A percentile compares a stretch with the other conserved stretches of the same genome.
Conservation (phyloP, 768 basidiomycete genomes). For the Suillus alpinus region DNA sequence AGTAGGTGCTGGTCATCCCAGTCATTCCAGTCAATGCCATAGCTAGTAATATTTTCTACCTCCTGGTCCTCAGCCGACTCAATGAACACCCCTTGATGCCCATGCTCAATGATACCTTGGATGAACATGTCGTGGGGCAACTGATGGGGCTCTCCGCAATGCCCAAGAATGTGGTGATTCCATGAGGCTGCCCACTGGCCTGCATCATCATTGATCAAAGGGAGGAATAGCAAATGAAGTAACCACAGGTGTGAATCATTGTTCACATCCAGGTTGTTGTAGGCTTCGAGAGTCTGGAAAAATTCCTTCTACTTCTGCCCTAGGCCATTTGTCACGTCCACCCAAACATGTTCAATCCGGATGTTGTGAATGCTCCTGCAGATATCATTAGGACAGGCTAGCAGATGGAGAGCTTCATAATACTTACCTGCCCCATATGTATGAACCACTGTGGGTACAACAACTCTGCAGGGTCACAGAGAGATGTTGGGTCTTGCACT, state of each 20-base stretch:
- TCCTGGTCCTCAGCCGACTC: neutral
- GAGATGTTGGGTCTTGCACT: too few species aligned
- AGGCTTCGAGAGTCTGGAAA: slow-evolving; percentile 34
- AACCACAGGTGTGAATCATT: slow-evolving; percentile 42
- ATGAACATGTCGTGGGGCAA: neutral
- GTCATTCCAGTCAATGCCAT: neutral
- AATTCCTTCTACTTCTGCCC: slow-evolving; percentile 39
- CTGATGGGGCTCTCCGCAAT: neutral
- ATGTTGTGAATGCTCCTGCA: slow-evolving; percentile 23
- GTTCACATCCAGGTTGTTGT: slow-evolving; percentile 32
- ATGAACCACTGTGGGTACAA: too few species aligned
- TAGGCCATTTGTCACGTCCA: slow-evolving; percentile 41
- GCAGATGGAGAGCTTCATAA: neutral
- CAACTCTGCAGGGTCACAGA: too few species aligned
- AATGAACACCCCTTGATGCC: neutral
- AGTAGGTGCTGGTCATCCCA: neutral
- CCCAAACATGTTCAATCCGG: slow-evolving; percentile 44
- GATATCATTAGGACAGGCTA: neutral
- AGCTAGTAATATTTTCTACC: neutral
- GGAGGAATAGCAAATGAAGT: slow-evolving; percentile 39
- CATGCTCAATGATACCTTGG: neutral
- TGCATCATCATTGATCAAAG: slow-evolving; percentile 36
- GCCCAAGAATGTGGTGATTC: slow-evolving; percentile 32
- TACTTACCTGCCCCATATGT: slow-evolving; percentile 36
- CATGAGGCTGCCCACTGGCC: slow-evolving; percentile 31